Percentiles rank a stretch among this genome's conserved stretches.
Conservation (phyloP, 2,329 filamentous ascomycete genomes). For the Diaporthe citriasiana region DNA sequence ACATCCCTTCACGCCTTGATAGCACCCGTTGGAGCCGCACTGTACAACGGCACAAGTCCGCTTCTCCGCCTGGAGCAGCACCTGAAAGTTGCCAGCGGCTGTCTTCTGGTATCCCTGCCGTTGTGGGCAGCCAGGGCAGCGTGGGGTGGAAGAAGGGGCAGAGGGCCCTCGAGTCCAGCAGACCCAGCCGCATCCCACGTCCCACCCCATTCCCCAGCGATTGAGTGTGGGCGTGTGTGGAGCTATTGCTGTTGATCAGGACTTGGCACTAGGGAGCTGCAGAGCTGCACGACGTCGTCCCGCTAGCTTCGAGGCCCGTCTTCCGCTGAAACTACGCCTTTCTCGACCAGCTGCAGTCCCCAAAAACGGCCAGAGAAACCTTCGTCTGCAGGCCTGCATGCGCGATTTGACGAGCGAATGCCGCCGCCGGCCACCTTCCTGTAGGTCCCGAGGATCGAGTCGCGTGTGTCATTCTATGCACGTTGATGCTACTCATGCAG, state of each 20-base stretch:
- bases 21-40: slow-evolving; percentile 19
- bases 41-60: slow-evolving; percentile 28
- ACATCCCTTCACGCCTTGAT: neutral
- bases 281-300: slow-evolving; percentile 34
- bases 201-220: slow-evolving; percentile 34
- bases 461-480: slow-evolving; percentile 30
- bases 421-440: slow-evolving; percentile 22
- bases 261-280: slow-evolving; percentile 32
- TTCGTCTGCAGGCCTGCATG: slow-evolving; percentile 27
- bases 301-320: slow-evolving; percentile 25
- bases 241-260: slow-evolving; percentile 26
- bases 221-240: slow-evolving; percentile 33
- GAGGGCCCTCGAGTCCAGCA: slow-evolving; percentile 22
- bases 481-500: slow-evolving; percentile 28
- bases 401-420: slow-evolving; percentile 20
- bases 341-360: slow-evolving; percentile 19
- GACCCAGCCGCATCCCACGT: slow-evolving; percentile 34
- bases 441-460: slow-evolving; percentile 23
- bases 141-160: slow-evolving; percentile 37
- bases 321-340: slow-evolving; percentile 24
- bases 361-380: slow-evolving; percentile 13
- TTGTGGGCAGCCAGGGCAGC: slow-evolving; percentile 18
- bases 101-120: slow-evolving; percentile 23
- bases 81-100: slow-evolving; percentile 7
- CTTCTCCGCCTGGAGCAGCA: slow-evolving; percentile 19